Conservation (phyloP, 768 basidiomycete genomes). For the Lyophyllum decastes region DNA sequence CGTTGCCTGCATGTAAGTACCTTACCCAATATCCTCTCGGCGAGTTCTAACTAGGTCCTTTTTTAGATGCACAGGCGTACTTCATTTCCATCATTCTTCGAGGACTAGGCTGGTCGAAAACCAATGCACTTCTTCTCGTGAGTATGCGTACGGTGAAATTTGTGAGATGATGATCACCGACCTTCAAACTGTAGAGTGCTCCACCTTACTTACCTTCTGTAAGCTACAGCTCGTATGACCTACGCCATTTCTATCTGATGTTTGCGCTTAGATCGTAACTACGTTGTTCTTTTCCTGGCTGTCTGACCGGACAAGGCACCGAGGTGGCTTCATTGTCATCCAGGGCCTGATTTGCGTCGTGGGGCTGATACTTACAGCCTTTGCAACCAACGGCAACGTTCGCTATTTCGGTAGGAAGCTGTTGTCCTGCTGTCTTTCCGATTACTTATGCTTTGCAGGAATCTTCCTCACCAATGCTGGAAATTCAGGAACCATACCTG, state of each 20-base stretch:
- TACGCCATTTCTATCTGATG: not conserved
- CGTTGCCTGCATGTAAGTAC: conserved; percentile 42
- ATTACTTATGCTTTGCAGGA: conserved; percentile 26
- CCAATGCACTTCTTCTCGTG: conserved; percentile 43
- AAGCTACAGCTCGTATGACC: conserved; percentile 14
- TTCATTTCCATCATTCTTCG: conserved; percentile 49
- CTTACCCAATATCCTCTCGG: conserved; percentile 4
- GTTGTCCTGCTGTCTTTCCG: not conserved
- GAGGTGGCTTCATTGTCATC: conserved; percentile 41
- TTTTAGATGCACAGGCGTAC: conserved; percentile 41
- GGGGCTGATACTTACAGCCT: conserved; percentile 40
- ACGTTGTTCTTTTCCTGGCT: conserved; percentile 48
- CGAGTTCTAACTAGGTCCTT: not conserved
- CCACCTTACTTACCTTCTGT: conserved; percentile 48
- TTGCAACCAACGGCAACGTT: conserved; percentile 34
- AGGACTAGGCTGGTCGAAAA: conserved; percentile 43
- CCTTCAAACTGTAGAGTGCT: conserved; percentile 33
- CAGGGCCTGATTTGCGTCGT: conserved; percentile 38
- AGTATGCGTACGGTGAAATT: conserved; percentile 23
- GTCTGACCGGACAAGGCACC: conserved; percentile 44
- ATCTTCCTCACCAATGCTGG: conserved; percentile 46
- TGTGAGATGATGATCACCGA: not conserved
- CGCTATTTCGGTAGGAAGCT: conserved; percentile 42
- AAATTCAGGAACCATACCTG: conserved; percentile 43
- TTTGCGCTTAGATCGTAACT: conserved; percentile 30